A percentile compares a stretch with the other conserved stretches of the same genome.
Evolutionary conservation across 139 green algal genomes (phyloP).

Genomic region (Chlorella sorokiniana): DNA sequence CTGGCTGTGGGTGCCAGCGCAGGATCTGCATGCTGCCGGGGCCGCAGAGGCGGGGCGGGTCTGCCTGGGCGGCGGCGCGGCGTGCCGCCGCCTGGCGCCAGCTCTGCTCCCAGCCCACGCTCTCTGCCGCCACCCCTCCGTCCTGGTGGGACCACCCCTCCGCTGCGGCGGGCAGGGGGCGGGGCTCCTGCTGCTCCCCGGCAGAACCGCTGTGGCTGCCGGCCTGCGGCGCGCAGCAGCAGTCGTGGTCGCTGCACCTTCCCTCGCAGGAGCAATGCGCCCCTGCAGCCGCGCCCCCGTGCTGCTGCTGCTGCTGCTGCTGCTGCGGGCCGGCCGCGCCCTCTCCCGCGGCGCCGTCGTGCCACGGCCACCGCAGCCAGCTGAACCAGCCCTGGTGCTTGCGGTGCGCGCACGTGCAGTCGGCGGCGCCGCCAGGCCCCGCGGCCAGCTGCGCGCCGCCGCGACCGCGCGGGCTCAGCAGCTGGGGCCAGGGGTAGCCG

Average conservation of each 20-base stretch:
- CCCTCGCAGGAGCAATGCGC: background rate
- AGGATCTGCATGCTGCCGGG: constrained; percentile 35
- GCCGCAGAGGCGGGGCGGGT: constrained; percentile 1
- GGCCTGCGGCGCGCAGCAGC: constrained; percentile 3
- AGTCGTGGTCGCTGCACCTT: constrained; percentile 11
- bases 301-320: background rate
- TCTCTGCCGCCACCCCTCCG: constrained; percentile 1
- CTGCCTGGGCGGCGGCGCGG: background rate
- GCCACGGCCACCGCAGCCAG: constrained; percentile 26
- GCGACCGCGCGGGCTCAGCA: background rate
- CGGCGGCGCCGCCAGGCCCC: background rate
- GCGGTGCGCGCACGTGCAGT: background rate
- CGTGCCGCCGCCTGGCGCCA: background rate
- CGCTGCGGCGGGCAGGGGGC: too few relatives aligned
- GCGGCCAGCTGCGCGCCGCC: background rate
- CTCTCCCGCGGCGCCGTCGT: background rate
- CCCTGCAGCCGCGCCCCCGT: background rate
- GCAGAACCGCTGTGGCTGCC: background rate
- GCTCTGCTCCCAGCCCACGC: background rate
- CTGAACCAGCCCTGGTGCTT: constrained; percentile 28
- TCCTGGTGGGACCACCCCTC: background rate
- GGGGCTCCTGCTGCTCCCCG: too few relatives aligned
- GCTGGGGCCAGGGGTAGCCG: constrained; percentile 19
- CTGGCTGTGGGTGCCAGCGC: background rate
- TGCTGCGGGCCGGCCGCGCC: too few relatives aligned